phyloP scores from a whole-genome alignment of 148 eudicot species.

The Dianthus caryophyllus region DNA sequence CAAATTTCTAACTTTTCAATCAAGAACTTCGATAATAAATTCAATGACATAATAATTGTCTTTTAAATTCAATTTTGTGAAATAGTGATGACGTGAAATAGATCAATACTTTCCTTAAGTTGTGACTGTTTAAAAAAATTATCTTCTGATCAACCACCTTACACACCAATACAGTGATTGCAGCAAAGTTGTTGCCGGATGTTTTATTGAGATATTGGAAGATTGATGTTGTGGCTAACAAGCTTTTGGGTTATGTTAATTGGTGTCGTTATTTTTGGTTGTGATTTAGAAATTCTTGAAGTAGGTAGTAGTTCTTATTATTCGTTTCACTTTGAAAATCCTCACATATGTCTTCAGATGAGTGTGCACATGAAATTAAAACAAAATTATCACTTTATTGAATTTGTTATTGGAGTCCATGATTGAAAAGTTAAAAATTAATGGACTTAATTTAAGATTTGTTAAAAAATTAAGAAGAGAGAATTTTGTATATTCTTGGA shows the following conservation, averaged over 20 bases:
- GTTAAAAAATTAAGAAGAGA: no score
- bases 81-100: not conserved
- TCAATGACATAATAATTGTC: no score
- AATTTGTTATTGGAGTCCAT: no score
- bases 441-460: no score
- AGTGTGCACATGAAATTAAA: slow-evolving; percentile 40
- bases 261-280: not conserved
- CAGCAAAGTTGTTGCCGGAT: not conserved
- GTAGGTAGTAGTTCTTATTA: not conserved
- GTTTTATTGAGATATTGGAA: not conserved
- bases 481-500: no score
- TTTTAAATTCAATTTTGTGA: no score
- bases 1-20: no score
- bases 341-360: slow-evolving; percentile 40
- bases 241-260: not conserved
- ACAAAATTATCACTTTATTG: no score
- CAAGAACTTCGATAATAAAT: no score
- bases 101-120: not conserved
- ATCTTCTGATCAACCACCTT: not conserved
- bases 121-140: not conserved
- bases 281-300: not conserved
- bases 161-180: not conserved
- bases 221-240: not conserved
- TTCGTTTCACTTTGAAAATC: slow-evolving; percentile 33
- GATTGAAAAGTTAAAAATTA: no score